Conservation (phyloP, 164 flowering plant species). For the Aristolochia californica region DNA sequence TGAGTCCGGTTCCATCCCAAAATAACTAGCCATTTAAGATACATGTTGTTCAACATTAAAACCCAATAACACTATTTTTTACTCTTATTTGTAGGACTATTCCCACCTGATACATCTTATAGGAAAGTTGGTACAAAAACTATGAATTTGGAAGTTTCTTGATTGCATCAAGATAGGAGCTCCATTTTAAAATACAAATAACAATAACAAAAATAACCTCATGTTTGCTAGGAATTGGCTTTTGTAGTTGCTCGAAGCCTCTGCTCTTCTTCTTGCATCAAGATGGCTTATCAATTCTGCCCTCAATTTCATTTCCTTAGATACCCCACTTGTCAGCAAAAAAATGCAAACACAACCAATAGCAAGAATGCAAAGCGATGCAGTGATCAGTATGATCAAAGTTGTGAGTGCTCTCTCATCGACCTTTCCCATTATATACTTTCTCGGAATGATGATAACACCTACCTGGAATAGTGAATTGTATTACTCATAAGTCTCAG, state of each 20-base stretch:
- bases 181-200: background rate
- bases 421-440: slow-evolving; percentile 84
- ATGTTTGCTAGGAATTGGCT: slow-evolving; percentile 97
- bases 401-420: slow-evolving; percentile 81
- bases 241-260: slow-evolving; percentile 95
- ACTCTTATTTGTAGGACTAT: too few relatives aligned
- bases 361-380: slow-evolving; percentile 70
- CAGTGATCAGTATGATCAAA: slow-evolving; percentile 75
- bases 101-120: too few relatives aligned
- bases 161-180: background rate
- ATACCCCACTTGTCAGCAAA: slow-evolving; percentile 87
- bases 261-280: slow-evolving; percentile 93
- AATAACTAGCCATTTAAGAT: too few relatives aligned
- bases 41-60: too few relatives aligned
- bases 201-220: slow-evolving; percentile 40
- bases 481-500: background rate
- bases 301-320: slow-evolving; percentile 96
- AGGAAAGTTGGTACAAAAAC: too few relatives aligned
- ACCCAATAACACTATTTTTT: too few relatives aligned
- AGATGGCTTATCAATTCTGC: slow-evolving; percentile 92
- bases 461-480: slow-evolving; percentile 80
- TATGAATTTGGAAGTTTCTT: background rate
- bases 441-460: slow-evolving; percentile 81
- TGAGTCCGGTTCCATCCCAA: too few relatives aligned
- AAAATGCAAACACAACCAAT: slow-evolving; percentile 87